phyloP scores from a whole-genome alignment of 1,284 basidiomycete genomes.

The Earliella scabrosa region DNA sequence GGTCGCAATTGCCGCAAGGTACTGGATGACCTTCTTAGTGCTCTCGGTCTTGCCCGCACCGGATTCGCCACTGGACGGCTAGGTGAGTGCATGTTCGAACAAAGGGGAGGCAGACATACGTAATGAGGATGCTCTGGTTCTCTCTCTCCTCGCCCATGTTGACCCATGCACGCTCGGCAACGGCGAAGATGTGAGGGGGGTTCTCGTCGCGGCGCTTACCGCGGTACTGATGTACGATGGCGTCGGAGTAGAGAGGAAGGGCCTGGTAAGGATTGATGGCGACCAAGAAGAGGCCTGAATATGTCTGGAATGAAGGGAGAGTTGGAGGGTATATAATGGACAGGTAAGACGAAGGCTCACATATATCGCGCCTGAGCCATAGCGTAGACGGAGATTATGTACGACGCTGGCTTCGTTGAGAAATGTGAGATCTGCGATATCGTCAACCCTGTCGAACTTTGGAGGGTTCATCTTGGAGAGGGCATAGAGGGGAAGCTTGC shows the following conservation, averaged over 20 bases:
- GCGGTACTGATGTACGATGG: slow-evolving; percentile 94
- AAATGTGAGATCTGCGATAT: slow-evolving; percentile 98
- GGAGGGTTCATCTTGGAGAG: slow-evolving; percentile 98
- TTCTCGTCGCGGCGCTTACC: slow-evolving; percentile 93
- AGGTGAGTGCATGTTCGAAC: not conserved
- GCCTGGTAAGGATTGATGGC: slow-evolving; percentile 98
- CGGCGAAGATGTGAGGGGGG: slow-evolving; percentile 96
- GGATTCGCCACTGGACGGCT: slow-evolving; percentile 88
- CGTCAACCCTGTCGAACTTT: slow-evolving; percentile 97
- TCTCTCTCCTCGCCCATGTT: slow-evolving; percentile 98
- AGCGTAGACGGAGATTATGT: slow-evolving; percentile 92
- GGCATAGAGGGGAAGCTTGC: slow-evolving; percentile 75
- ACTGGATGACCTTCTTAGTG: slow-evolving; percentile 99
- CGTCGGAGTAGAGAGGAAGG: slow-evolving; percentile 91
- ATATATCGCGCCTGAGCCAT: slow-evolving; percentile 93
- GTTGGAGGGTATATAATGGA: not conserved
- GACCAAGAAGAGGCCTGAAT: slow-evolving; percentile 96
- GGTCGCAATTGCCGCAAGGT: slow-evolving; percentile 95
- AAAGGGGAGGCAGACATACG: slow-evolving; percentile 57
- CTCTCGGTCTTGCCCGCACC: slow-evolving; percentile 99
- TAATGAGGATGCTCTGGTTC: slow-evolving; percentile 98
- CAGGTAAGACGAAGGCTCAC: slow-evolving; percentile 54
- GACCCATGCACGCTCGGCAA: slow-evolving; percentile 97
- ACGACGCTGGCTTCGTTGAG: slow-evolving; percentile 99
- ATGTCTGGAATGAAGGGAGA: slow-evolving; percentile 63